Evolutionary conservation across 129 eudicot species (phyloP).

Genomic region (Rutidosis leptorrhynchoides): DNA sequence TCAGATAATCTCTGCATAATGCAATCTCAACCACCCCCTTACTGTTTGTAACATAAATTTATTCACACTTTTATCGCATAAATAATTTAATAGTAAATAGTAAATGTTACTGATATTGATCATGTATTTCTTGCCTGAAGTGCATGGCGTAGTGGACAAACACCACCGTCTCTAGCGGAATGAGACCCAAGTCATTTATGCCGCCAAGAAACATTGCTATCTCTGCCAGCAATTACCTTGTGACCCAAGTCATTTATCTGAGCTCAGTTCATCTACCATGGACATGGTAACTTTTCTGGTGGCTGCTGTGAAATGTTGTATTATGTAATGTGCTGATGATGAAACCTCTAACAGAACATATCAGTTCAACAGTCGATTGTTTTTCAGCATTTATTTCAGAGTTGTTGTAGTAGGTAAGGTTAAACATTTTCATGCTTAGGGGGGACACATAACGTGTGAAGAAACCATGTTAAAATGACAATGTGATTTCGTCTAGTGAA

Average conservation of each 20-base stretch:
- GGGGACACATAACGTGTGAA: not conserved
- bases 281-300: conserved; percentile 87
- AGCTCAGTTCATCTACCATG: conserved; percentile 70
- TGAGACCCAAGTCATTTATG: conserved; percentile 95
- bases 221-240: conserved; percentile 92
- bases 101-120: conserved; percentile 14
- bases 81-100: not conserved
- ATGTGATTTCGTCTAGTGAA: conserved; percentile 1
- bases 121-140: conserved; percentile 63
- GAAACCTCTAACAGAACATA: conserved; percentile 64
- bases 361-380: not conserved
- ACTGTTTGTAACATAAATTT: not conserved
- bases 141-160: conserved; percentile 91
- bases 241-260: conserved; percentile 54
- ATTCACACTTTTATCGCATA: not conserved
- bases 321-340: conserved; percentile 87
- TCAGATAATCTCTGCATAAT: no score
- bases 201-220: conserved; percentile 96
- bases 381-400: conserved; percentile 1
- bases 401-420: not conserved
- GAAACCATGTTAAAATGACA: conserved; percentile 1
- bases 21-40: no score
- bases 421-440: conserved; percentile 7
- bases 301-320: conserved; percentile 91
- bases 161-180: conserved; percentile 93